Evolutionary conservation across 2,329 filamentous ascomycete species (phyloP), one percentile per base, ranked within the genome.

Genomic region (Aspergillus japonicus): DNA sequence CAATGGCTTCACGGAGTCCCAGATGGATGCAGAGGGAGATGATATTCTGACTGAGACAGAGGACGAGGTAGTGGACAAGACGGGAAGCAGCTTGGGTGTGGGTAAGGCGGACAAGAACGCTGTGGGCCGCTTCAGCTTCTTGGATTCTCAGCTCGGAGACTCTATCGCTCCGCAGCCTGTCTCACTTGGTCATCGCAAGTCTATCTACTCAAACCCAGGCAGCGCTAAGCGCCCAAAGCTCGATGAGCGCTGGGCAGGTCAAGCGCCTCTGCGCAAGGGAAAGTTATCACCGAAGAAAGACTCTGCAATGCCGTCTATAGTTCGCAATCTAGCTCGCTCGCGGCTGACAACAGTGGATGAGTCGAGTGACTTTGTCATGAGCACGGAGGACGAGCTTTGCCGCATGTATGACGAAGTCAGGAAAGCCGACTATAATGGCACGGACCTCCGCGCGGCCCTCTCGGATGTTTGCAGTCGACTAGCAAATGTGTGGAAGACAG

Each of bases 361-460:
- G 75, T 80, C 87, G 1, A 86, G 89, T 61, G 82, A 87, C 50
- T 75, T 96, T 21, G 86, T 97, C 50, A 77, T 96, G 35, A 82
- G 85, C 52, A 96, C 90, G 11, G 93, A 97, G 72, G 82, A 86
- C 44, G 77, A 91, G 47, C 78, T 96, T 44, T 82, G 82, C 53
- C 81, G 81, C 55, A 78, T 93, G 19, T 90, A 91, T 65, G 82
- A 79, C 53, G 75, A 77, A 60, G 66, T 71, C 2, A 69, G 73
- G 56, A 68, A 73, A 23, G 63, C 68, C 1, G 69, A 76, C 47
- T 68, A 71, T 35, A 69, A 69, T 49, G 69, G 74, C 21, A 59
- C 68, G 4, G 69, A 75, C 50, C 61, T 75, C 24, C 68, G 73
- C 39, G 63, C 58, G 7, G 62, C 69, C 5, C 65, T 79, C 26